Base-by-base conservation (phyloP, 108 stramenopile genomes). In the Bacterosira constricta region DNA sequence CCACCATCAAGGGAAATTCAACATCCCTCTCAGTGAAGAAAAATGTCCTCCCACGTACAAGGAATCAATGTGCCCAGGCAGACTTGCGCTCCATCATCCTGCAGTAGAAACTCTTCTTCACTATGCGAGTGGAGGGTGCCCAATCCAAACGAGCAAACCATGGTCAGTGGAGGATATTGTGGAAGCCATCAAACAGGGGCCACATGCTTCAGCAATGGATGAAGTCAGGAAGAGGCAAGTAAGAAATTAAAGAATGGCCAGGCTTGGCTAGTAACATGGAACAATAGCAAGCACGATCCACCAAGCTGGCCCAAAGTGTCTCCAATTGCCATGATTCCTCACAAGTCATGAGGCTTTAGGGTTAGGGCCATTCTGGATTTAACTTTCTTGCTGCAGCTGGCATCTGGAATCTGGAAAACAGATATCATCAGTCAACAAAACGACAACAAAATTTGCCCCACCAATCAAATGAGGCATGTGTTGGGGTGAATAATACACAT, bases 331-430 rank as follows among this genome's bases (percentile, higher is more conserved):
- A 18, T 30, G 10, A 37, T 75, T 2, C 74, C 74, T 5, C 59
- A 59, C 38, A 75, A 68, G 30, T 64, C 47, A 3, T 13, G 74
- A 1, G 15, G 6, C 1, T 69, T n/a, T n/a, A n/a, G n/a, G n/a
- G n/a, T 35, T 32, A 26, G 67, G 11, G 69, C 69, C 26, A 70
- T 70, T 29, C 18, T 70, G 46, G 69, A 70, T 15, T 31, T 70
- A 20, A 60, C 69, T 7, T 70, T 59, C 32, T 32, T 44, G 4
- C 45, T 70, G 0, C 13, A 26, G 0, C 57, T 60, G 12, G 0
- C 26, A n/a, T n/a, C n/a, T n/a, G n/a, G n/a, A n/a, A 6, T 26
- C 30, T 7, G 58, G 69, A 0, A 3, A 5, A 11, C 0, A 25
- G 4, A 32, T 37, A 1, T 45, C 69, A 6, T 70, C 69, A 20